These are phyloP conservation scores for Digitaria exilis DNA, from an alignment of 202 grass and related monocot genomes.

Conservation along the genomic window DNA sequence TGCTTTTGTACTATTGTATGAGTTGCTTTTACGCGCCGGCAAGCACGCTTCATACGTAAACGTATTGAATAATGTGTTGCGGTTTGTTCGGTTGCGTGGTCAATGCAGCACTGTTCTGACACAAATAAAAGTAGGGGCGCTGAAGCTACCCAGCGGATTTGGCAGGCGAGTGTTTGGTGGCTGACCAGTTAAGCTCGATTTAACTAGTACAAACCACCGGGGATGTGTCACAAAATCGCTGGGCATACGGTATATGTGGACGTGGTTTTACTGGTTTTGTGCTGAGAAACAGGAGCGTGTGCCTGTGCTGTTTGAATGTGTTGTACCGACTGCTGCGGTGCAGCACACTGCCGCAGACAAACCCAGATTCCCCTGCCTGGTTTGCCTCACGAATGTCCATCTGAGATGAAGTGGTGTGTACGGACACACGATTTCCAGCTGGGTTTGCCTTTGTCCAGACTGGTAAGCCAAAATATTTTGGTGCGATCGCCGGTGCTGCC, in stretches of 20 bases:
- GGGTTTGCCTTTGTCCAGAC: slow-evolving; percentile 4
- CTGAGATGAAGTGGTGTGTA: background rate
- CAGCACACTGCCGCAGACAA: slow-evolving; percentile 19
- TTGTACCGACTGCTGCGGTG: background rate
- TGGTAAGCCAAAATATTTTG: background rate
- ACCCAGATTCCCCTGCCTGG: slow-evolving; percentile 27
- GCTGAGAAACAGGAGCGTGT: slow-evolving; percentile 28
- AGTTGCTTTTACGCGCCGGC: slow-evolving; percentile 21
- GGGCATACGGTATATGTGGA: slow-evolving; percentile 8
- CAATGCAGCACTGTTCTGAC: background rate
- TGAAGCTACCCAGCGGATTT: background rate
- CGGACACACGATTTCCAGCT: slow-evolving; percentile 16
- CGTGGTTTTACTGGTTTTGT: slow-evolving; percentile 17
- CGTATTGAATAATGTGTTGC: background rate
- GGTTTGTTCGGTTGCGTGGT: background rate
- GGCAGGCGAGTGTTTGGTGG: slow-evolving; percentile 32
- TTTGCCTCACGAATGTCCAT: background rate
- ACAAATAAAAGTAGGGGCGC: background rate
- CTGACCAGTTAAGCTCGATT: background rate
- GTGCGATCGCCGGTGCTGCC: background rate
- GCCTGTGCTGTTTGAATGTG: background rate
- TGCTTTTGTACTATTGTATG: background rate
- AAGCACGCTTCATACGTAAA: slow-evolving; percentile 12
- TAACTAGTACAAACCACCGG: background rate
- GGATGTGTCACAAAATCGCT: slow-evolving; percentile 25